Base-by-base conservation (phyloP, 2,329 filamentous ascomycete species). In the Drechslerella dactyloides region DNA sequence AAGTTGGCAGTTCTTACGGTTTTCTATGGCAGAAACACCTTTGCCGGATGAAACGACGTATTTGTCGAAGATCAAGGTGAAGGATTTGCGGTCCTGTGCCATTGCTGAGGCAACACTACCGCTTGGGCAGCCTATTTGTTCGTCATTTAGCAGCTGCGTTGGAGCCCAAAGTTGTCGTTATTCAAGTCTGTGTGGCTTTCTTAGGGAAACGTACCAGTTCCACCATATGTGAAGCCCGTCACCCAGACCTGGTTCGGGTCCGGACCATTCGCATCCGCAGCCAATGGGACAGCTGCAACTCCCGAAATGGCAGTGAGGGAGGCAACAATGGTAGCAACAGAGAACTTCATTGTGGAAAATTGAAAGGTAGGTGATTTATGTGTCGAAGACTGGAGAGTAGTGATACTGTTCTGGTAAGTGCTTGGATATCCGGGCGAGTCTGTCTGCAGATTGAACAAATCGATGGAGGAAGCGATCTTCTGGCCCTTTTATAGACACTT, bases 1-100 rank as follows among this genome's bases (percentile, higher is more conserved):
- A 72, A 85, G 78, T 77, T 84, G 82, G 79, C 83, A 85, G 78
- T 84, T 84, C 80, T 82, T 83, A 77, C 83, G 82, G 75, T 79
- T 78, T 64, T 83, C 79, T 46, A 79, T 80, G 46, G 82, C 75
- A 8, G 79, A 37, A 59, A 83, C 78, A 58, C 78, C 78, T 15
- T 80, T 79, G 52, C 83, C 83, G 42, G 84, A 81, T 56, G 82
- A 81, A 40, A 83, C 83, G 46, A 83, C 80, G 74, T 84, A 85
- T 15, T 78, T 69, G 76, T 83, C 82, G 76, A 84, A 85, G 75
- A 84, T 82, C 74, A 85, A 79, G 35, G 83, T 85, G 74, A 85
- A 77, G 53, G 77, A 64, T 35, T 73, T 56, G 73, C 79, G 78
- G 75, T 83, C 81, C 81, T 81, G 75, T 83, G 79, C 72, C 80